Percentiles rank a stretch among this genome's conserved stretches.
phyloP scores from a whole-genome alignment of 495 filamentous ascomycete species.

The Hypomontagnella monticulosa region DNA sequence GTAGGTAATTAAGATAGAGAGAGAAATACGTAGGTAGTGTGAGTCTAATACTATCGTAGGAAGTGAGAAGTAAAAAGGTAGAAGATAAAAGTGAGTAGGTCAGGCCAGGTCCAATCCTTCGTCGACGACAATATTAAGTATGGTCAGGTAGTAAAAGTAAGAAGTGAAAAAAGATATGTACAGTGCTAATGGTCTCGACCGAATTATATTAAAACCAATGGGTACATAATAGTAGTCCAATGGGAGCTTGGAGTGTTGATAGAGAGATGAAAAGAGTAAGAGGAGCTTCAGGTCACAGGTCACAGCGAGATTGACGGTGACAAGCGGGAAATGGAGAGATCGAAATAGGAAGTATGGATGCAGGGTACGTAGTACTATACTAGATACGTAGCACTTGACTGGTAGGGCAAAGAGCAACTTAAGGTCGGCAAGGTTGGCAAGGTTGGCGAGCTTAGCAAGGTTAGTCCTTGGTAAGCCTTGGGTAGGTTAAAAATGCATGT shows the following conservation, averaged over 20 bases:
- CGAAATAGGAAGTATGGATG: constrained; percentile 30
- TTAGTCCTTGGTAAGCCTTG: too few species aligned
- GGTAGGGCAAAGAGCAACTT: too few species aligned
- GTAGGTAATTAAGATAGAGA: too few species aligned
- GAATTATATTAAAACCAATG: too few species aligned
- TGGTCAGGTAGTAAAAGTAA: neutral
- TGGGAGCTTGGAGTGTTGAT: neutral
- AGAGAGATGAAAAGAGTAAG: constrained; percentile 9
- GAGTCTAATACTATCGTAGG: neutral
- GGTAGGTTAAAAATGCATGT: neutral
- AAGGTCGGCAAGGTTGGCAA: too few species aligned
- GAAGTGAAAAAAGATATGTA: neutral
- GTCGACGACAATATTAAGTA: constrained; percentile 7
- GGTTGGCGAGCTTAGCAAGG: neutral
- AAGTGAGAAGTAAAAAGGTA: neutral
- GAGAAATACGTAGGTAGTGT: too few species aligned
- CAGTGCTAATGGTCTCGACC: neutral
- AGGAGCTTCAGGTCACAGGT: constrained; percentile 25
- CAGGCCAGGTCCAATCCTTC: constrained; percentile 1
- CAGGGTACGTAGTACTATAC: neutral
- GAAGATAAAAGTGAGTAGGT: neutral
- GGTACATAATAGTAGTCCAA: too few species aligned
- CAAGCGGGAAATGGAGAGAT: constrained; percentile 23
- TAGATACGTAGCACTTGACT: too few species aligned
- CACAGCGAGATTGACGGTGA: constrained; percentile 9